These are phyloP conservation scores for Stevia rebaudiana DNA, from an alignment of 140 eudicot genomes.

Conservation along the genomic window DNA sequence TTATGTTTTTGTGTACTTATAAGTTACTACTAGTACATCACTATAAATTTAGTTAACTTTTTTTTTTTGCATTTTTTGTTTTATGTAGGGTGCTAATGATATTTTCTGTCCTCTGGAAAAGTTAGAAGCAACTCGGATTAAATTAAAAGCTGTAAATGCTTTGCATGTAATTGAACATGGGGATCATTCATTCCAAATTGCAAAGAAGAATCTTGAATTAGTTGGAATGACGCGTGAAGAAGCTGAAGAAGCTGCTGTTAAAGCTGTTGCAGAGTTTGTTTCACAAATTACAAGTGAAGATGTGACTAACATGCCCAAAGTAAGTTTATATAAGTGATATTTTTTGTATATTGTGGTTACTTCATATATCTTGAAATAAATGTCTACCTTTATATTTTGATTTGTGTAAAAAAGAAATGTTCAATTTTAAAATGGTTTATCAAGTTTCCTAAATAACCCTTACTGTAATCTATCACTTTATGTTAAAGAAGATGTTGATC, in stretches of 20 bases:
- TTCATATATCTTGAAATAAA: neutral
- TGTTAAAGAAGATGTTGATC: neutral
- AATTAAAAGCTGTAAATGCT: conserved; percentile 35
- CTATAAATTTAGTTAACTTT: neutral
- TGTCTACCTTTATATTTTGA: neutral
- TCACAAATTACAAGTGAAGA: conserved; percentile 26
- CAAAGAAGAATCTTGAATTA: conserved; percentile 54
- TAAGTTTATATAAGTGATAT: conserved; percentile 15
- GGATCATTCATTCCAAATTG: conserved; percentile 84
- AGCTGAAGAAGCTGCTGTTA: conserved; percentile 55
- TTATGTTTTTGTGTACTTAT: neutral
- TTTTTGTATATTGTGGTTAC: conserved; percentile 3
- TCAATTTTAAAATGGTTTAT: neutral
- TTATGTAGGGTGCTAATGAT: conserved; percentile 73
- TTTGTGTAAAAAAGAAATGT: too few species aligned
- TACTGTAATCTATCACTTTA: neutral
- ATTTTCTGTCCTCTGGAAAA: conserved; percentile 54
- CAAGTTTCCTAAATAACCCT: neutral
- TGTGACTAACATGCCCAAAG: conserved; percentile 10
- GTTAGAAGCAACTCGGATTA: conserved; percentile 50
- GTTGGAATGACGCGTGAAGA: conserved; percentile 49
- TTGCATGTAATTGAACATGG: conserved; percentile 76
- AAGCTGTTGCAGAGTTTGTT: conserved; percentile 59
- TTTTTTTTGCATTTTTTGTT: neutral
- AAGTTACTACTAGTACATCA: conserved; percentile 1